Base-by-base conservation (phyloP, 2,329 filamentous ascomycete genomes). In the Fusarium sp. region DNA sequence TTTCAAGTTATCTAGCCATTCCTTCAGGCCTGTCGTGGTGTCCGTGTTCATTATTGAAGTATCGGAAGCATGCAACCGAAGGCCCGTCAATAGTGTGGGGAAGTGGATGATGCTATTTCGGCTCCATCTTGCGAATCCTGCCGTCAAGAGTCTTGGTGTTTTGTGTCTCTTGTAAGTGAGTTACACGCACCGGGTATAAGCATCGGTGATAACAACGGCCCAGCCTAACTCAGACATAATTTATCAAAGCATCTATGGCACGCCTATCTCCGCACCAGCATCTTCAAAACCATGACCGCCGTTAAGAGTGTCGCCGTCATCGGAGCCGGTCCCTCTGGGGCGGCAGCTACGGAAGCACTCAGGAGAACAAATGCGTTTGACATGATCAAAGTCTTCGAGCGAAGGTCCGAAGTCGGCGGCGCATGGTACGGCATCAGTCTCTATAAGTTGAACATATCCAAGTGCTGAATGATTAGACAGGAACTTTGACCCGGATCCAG, bases 281-380 rank as follows among this genome's bases (percentile, higher is more conserved):
- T 28, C 18, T 27, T n/a, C 27, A n/a, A 23, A 2, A 40, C 23
- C 28, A 54, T 54, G 51, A 13, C 27, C 2, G 30, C 39, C 2
- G n/a, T 40, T 23, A 54, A 54, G 51, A 54, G 55, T 2, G 55
- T 59, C 23, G 55, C 55, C 55, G 55, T 59, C 11, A 59, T 59
- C 44, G 55, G 55, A 12, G 55, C 55, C 13, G 55, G 55, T 16
- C 55, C 55, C 12, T 50, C 43, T 30, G 55, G 55, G 11, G 55
- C 55, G 16, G 44, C 44, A 13, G 55, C 55, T 6, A 28, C 55
- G 3, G 55, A 59, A 10, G 55, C 55, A 3, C 28, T 59, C 1
- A 27, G 43, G n/a, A 28, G 43, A 39, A 44, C 31, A 2, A 37
- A 27, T 4, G 55, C 44, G 2, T 59, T 59, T 27, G 44, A 59